Evolutionary conservation across 345 rosid species (phyloP).

Genomic region (Eucalyptus globulus): DNA sequence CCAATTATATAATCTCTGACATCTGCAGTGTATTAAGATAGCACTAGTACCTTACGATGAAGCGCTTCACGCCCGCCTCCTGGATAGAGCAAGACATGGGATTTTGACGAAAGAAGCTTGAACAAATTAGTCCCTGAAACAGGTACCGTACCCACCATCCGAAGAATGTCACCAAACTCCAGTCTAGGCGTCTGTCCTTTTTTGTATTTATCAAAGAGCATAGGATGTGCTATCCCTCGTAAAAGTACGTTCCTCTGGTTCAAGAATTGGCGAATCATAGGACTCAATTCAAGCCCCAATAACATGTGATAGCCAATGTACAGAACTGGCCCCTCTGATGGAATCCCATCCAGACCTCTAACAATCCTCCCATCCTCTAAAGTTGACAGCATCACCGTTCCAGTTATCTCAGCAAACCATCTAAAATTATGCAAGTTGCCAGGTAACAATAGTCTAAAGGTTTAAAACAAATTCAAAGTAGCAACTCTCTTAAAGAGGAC

Average conservation of each 20-base stretch:
- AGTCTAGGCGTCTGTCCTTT: constrained; percentile 14
- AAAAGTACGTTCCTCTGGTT: constrained; percentile 41
- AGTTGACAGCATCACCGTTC: constrained; percentile 68
- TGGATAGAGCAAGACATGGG: constrained; percentile 69
- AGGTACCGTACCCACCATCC: constrained; percentile 60
- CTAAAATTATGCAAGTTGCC: constrained; percentile 2
- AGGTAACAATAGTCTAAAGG: background rate
- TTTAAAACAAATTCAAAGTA: background rate
- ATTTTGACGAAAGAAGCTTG: constrained; percentile 45
- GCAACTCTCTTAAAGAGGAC: background rate
- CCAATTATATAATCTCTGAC: background rate
- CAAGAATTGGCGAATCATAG: constrained; percentile 23
- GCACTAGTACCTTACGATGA: constrained; percentile 50
- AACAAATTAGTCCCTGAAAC: constrained; percentile 45
- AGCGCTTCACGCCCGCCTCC: constrained; percentile 82
- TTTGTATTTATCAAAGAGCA: constrained; percentile 17
- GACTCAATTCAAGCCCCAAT: constrained; percentile 40
- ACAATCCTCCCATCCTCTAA: constrained; percentile 50
- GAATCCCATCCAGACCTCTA: constrained; percentile 64
- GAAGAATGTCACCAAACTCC: constrained; percentile 20
- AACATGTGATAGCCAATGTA: constrained; percentile 76
- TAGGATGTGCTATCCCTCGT: constrained; percentile 68
- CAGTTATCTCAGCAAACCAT: constrained; percentile 6
- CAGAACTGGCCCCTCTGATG: constrained; percentile 69
- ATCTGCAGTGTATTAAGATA: background rate